Conservation (phyloP, 805 yeast genomes). For the Hanseniaspora valbyensis region DNA sequence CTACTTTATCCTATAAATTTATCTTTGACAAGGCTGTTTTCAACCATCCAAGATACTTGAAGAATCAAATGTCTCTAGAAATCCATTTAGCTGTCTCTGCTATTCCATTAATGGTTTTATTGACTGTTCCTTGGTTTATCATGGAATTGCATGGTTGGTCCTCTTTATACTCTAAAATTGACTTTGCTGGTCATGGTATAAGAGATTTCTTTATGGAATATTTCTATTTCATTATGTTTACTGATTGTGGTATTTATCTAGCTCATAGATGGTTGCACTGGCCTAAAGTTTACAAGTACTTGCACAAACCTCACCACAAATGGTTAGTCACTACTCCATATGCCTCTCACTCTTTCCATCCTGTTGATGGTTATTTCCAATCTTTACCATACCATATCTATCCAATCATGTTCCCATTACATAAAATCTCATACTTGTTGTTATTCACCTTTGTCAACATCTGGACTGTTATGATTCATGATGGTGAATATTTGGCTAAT, state of each 20-base stretch:
- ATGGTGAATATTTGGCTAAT: constrained; percentile 87
- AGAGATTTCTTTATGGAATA: constrained; percentile 53
- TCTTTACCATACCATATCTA: constrained; percentile 86
- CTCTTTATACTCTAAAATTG: constrained; percentile 54
- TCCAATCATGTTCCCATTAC: constrained; percentile 86
- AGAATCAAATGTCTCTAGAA: constrained; percentile 83
- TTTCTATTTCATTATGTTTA: constrained; percentile 76
- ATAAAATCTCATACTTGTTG: constrained; percentile 69
- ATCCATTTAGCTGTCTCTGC: constrained; percentile 66
- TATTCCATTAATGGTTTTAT: constrained; percentile 77
- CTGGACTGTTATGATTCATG: constrained; percentile 98
- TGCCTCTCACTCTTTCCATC: constrained; percentile 98
- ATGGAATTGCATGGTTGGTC: constrained; percentile 78
- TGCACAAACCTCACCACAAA: constrained; percentile 97
- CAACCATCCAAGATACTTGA: constrained; percentile 91
- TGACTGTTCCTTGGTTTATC: constrained; percentile 85
- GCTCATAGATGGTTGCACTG: constrained; percentile 90
- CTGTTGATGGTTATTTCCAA: constrained; percentile 91
- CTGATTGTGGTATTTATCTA: constrained; percentile 85
- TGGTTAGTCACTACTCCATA: constrained; percentile 98
- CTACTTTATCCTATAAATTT: constrained; percentile 62
- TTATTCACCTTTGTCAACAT: constrained; percentile 86
- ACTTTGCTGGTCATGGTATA: constrained; percentile 58
- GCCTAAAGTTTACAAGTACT: constrained; percentile 71
- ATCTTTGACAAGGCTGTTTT: constrained; percentile 81